These are phyloP conservation scores for Diddensiella santjacobensis DNA, from an alignment of 805 yeast species.

Conservation along the genomic window DNA sequence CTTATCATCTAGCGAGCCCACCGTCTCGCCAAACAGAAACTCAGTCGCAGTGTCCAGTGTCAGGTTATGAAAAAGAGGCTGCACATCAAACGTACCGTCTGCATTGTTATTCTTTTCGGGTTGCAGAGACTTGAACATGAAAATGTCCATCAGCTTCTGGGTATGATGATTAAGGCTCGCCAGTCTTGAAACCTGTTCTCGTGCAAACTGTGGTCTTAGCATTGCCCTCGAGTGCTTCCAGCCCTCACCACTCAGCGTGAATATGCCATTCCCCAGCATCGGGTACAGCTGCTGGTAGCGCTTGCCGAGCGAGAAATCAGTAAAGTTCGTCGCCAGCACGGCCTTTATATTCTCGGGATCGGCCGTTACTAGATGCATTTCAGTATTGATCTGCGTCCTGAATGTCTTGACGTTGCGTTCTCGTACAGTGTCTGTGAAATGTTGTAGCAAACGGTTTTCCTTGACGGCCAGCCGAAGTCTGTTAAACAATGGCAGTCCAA, in stretches of 20 bases:
- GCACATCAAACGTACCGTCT: constrained; percentile 25
- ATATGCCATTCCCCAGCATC: constrained; percentile 36
- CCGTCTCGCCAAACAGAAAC: constrained; percentile 34
- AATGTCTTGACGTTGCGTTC: background rate
- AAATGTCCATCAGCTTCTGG: constrained; percentile 20
- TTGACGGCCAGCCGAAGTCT: background rate
- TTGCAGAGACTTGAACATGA: constrained; percentile 6
- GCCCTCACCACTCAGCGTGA: constrained; percentile 34
- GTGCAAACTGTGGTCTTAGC: constrained; percentile 36
- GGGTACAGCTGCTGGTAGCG: constrained; percentile 29
- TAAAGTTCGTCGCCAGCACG: constrained; percentile 32
- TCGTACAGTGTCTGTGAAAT: background rate
- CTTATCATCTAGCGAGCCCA: constrained; percentile 22
- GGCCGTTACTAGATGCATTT: constrained; percentile 17
- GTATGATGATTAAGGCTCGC: constrained; percentile 29
- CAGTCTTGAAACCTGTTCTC: constrained; percentile 32
- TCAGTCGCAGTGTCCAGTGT: constrained; percentile 37
- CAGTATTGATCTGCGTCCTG: background rate
- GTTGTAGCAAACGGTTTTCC: background rate
- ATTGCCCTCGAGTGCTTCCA: constrained; percentile 38
- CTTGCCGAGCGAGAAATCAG: constrained; percentile 31
- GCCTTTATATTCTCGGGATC: constrained; percentile 36
- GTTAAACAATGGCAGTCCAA: background rate
- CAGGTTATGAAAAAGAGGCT: constrained; percentile 29
- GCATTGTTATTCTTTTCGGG: background rate